Percentiles rank a stretch among this genome's conserved stretches.
Evolutionary conservation across 164 flowering plant genomes (phyloP).

Genomic region (Nymphaea thermarum): DNA sequence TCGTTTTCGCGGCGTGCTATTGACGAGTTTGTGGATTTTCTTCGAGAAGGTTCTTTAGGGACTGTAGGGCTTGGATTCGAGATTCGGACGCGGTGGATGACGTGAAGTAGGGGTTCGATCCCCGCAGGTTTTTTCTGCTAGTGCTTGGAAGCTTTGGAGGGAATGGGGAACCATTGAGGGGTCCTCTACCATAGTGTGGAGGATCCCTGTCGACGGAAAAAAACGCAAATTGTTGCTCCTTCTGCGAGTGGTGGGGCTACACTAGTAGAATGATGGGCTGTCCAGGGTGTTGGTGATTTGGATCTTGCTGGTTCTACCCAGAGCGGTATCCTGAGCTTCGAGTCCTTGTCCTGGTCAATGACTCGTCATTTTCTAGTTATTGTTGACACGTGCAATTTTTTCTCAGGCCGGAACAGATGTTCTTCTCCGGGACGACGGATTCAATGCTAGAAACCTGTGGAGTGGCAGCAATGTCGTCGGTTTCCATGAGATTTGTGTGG

Average conservation of each 20-base stretch:
- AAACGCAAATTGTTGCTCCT: background rate
- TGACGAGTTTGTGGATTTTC: background rate
- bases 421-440: constrained; percentile 18
- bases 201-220: constrained; percentile 35
- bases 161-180: constrained; percentile 14
- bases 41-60: background rate
- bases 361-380: background rate
- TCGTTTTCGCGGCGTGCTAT: too few relatives aligned
- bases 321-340: constrained; percentile 6
- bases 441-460: constrained; percentile 22
- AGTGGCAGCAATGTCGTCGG: constrained; percentile 13
- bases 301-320: background rate
- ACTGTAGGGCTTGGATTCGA: too few relatives aligned
- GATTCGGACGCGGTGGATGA: too few relatives aligned
- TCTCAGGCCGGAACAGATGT: constrained; percentile 22
- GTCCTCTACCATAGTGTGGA: constrained; percentile 42
- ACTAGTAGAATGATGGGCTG: constrained; percentile 2
- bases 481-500: constrained; percentile 45
- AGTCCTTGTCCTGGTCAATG: background rate
- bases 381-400: background rate
- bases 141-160: background rate
- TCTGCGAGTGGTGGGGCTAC: background rate
- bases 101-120: too few relatives aligned
- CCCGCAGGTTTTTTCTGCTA: too few relatives aligned
- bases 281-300: constrained; percentile 2